Percentiles rank a stretch among this genome's conserved stretches.
Conservation (phyloP, 768 basidiomycete species). For the Neoboletus magnificus region DNA sequence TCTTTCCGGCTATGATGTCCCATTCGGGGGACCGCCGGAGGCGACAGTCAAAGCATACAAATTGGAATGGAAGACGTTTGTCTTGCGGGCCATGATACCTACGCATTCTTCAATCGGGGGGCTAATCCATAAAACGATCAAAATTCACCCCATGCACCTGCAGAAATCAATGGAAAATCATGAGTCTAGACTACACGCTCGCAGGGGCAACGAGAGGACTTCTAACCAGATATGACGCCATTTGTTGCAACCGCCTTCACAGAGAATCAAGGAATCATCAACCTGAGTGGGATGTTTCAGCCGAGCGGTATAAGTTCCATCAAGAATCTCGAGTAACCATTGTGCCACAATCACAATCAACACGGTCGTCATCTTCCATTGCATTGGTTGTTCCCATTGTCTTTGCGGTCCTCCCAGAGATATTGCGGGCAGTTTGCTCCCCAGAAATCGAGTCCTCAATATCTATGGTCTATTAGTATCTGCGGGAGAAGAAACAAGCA, state of each 20-base stretch:
- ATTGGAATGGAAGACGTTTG: slow-evolving; percentile 53
- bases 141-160: slow-evolving; percentile 40
- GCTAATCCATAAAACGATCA: not conserved
- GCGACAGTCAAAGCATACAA: slow-evolving; percentile 76
- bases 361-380: slow-evolving; percentile 34
- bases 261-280: slow-evolving; percentile 56
- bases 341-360: slow-evolving; percentile 72
- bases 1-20: slow-evolving; percentile 60
- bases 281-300: slow-evolving; percentile 34
- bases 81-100: slow-evolving; percentile 66
- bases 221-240: slow-evolving; percentile 79
- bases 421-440: not conserved
- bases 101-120: not conserved
- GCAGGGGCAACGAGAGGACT: not conserved
- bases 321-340: slow-evolving; percentile 33
- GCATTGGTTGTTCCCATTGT: slow-evolving; percentile 9
- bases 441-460: slow-evolving; percentile 31
- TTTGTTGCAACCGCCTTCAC: slow-evolving; percentile 67
- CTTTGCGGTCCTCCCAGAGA: not conserved
- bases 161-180: not conserved
- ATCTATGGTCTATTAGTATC: slow-evolving; percentile 19
- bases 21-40: slow-evolving; percentile 63
- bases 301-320: not conserved
- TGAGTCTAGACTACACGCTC: not conserved
- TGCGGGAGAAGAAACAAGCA: not conserved